Conservation (phyloP, 257 asterid species). For the Prunella vulgaris region DNA sequence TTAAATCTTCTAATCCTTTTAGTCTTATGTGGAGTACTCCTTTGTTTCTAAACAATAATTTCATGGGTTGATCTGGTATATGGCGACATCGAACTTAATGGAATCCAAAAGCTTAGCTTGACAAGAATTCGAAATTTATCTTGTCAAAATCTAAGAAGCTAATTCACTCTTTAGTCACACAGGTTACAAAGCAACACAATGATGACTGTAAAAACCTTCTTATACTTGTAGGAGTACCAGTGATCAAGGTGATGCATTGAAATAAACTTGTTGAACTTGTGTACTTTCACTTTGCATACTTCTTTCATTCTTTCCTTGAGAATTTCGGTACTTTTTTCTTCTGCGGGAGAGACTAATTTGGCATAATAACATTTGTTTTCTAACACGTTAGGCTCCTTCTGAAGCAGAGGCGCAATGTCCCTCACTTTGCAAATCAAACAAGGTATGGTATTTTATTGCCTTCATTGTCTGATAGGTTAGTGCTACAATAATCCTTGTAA, state of each 20-base stretch:
- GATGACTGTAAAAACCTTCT: constrained; percentile 96
- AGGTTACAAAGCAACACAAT: constrained; percentile 92
- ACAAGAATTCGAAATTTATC: background rate
- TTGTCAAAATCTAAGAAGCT: background rate
- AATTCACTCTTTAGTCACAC: constrained; percentile 24
- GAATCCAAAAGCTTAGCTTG: background rate
- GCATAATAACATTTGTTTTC: constrained; percentile 19
- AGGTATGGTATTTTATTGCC: constrained; percentile 41
- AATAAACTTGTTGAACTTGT: constrained; percentile 9
- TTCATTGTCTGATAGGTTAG: constrained; percentile 15
- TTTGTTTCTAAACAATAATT: background rate
- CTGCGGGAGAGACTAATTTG: constrained; percentile 12
- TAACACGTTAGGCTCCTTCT: constrained; percentile 72
- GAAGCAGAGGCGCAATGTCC: constrained; percentile 99
- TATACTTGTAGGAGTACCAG: constrained; percentile 96
- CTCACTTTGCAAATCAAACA: constrained; percentile 67
- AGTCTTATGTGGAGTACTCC: background rate
- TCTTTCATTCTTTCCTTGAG: background rate
- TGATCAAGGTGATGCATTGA: constrained; percentile 71
- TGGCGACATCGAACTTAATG: background rate
- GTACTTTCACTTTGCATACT: constrained; percentile 6
- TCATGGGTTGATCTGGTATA: constrained; percentile 16
- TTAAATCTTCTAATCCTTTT: background rate
- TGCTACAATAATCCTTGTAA: background rate
- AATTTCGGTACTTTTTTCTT: too few species aligned